Evolutionary conservation across 305 asterid genomes (phyloP).

Genomic region (Fraxinus angustifolia): DNA sequence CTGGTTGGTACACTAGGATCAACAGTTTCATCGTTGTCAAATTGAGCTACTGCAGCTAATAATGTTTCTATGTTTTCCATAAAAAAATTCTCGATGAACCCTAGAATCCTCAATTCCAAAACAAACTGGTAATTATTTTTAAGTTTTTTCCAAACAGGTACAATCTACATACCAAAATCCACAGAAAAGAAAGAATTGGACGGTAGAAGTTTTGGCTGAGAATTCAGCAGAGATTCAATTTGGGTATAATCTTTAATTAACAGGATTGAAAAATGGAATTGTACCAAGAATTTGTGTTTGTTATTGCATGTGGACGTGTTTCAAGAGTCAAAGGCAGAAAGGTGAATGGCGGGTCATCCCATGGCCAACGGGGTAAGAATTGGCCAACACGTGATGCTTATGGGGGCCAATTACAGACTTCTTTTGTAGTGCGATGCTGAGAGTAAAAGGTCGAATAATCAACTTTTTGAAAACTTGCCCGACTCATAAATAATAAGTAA

Average conservation of each 20-base stretch:
- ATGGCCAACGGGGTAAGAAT: constrained; percentile 8
- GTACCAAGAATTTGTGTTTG: constrained; percentile 26
- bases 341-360: constrained; percentile 25
- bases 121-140: constrained; percentile 22
- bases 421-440: background rate
- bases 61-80: constrained; percentile 57
- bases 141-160: constrained; percentile 1
- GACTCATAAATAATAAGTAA: background rate
- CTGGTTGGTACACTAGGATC: constrained; percentile 24
- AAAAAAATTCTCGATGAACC: background rate
- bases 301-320: constrained; percentile 23
- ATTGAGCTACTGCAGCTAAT: constrained; percentile 59
- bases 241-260: constrained; percentile 20
- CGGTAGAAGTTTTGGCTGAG: constrained; percentile 22
- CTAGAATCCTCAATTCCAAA: constrained; percentile 11
- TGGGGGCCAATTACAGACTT: constrained; percentile 13
- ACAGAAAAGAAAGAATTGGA: constrained; percentile 10
- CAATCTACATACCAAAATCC: background rate
- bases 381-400: constrained; percentile 31
- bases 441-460: background rate
- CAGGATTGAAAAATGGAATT: constrained; percentile 32
- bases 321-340: constrained; percentile 28
- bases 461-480: background rate
- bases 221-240: constrained; percentile 16
- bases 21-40: constrained; percentile 42